Percentiles rank a stretch among this genome's conserved stretches.
Conservation (phyloP, 805 yeast genomes). For the Saturnispora mendoncae region DNA sequence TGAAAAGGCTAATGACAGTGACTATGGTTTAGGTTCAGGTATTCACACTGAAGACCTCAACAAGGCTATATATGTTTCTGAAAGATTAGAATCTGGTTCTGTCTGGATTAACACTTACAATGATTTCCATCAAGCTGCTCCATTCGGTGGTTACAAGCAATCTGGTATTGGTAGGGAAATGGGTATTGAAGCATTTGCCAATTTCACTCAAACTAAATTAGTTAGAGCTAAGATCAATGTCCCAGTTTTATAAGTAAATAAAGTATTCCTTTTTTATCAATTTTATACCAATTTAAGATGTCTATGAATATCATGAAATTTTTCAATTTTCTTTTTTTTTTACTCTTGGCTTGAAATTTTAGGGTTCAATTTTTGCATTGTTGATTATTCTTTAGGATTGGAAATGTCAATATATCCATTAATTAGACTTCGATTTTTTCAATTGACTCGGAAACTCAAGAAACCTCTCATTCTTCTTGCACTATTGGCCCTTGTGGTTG, state of each 20-base stretch:
- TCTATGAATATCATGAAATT: no score
- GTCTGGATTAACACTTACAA: slow-evolving; percentile 74
- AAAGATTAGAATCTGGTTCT: slow-evolving; percentile 66
- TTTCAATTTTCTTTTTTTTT: no score
- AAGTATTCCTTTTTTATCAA: background rate
- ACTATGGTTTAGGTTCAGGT: slow-evolving; percentile 84
- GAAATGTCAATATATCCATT: no score
- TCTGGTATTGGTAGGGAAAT: slow-evolving; percentile 68
- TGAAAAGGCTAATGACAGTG: slow-evolving; percentile 63
- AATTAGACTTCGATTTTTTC: no score
- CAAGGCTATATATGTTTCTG: slow-evolving; percentile 59
- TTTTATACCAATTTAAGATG: no score
- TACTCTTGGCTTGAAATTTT: no score
- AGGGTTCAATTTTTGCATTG: no score
- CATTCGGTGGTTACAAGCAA: slow-evolving; percentile 64
- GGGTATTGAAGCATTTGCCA: slow-evolving; percentile 59
- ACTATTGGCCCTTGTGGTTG: background rate
- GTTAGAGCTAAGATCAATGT: slow-evolving; percentile 41
- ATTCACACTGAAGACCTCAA: slow-evolving; percentile 63
- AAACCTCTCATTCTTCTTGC: no score
- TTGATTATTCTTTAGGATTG: no score
- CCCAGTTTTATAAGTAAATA: slow-evolving; percentile 20
- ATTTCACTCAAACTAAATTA: slow-evolving; percentile 69
- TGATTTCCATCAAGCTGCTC: slow-evolving; percentile 57
- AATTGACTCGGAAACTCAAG: no score